Percentiles rank a stretch among this genome's conserved stretches.
These are phyloP conservation scores for Melocanna baccifera DNA, from an alignment of 176 grass and related monocot genomes.

Conservation along the genomic window DNA sequence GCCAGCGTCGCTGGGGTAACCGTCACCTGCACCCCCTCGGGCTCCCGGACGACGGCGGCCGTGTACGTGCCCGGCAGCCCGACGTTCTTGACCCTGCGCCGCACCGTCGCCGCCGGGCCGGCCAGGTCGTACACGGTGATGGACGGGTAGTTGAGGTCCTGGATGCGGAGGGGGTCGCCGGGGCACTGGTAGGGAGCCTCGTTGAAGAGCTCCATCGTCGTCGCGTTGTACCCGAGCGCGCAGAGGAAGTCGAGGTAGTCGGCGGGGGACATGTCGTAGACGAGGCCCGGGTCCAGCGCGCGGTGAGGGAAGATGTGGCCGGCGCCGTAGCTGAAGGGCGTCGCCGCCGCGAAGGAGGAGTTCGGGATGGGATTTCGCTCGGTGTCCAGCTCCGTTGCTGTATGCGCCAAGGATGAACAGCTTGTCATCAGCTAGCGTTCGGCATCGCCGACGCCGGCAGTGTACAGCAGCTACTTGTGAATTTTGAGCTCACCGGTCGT, in stretches of 20 bases:
- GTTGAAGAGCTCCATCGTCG: slow-evolving; percentile 28
- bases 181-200: slow-evolving; percentile 44
- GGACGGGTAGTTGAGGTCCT: slow-evolving; percentile 73
- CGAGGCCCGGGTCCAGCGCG: slow-evolving; percentile 67
- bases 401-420: not conserved
- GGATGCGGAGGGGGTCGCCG: not conserved
- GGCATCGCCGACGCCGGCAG: not conserved
- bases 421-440: not conserved
- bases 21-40: slow-evolving; percentile 49
- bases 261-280: slow-evolving; percentile 47
- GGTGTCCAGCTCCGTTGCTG: slow-evolving; percentile 50
- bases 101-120: not conserved
- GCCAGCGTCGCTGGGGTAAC: slow-evolving; percentile 38
- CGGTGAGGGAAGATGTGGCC: slow-evolving; percentile 53
- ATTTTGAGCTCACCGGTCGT: not conserved
- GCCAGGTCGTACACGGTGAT: slow-evolving; percentile 40
- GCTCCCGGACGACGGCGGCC: slow-evolving; percentile 34
- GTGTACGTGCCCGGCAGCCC: slow-evolving; percentile 46
- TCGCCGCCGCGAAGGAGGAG: slow-evolving; percentile 34
- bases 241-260: slow-evolving; percentile 83
- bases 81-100: slow-evolving; percentile 53
- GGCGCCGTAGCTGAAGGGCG: slow-evolving; percentile 63
- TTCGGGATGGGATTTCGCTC: slow-evolving; percentile 21
- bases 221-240: slow-evolving; percentile 49
- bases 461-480: not conserved